A percentile compares a stretch with the other conserved stretches of the same genome.
Conservation (phyloP, 768 basidiomycete genomes). For the Termitomyces sp. region DNA sequence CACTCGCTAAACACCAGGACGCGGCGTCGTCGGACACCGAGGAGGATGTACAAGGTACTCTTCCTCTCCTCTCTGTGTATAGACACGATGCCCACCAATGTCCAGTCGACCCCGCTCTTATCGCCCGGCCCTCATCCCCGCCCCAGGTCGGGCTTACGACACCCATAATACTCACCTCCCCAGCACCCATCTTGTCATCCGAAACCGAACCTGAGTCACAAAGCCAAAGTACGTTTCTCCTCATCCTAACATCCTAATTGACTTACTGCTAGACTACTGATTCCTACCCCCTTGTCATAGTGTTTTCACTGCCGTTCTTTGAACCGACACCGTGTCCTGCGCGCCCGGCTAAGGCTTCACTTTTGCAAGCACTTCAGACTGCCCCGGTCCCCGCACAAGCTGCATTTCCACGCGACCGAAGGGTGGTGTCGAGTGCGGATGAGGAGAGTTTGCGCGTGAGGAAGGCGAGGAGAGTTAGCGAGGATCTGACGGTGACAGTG, state of each 20-base stretch:
- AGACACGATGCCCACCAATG: background rate
- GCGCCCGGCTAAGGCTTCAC: slow-evolving; percentile 3
- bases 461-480: slow-evolving; percentile 11
- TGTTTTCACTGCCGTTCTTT: slow-evolving; percentile 11
- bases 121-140: background rate
- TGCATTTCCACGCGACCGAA: background rate
- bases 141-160: background rate
- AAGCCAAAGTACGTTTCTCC: slow-evolving; percentile 9
- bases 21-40: slow-evolving; percentile 30
- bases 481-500: background rate
- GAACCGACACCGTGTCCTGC: slow-evolving; percentile 9
- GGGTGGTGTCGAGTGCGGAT: slow-evolving; percentile 12
- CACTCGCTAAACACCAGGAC: background rate
- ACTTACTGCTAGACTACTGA: background rate
- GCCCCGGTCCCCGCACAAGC: background rate
- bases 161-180: slow-evolving; percentile 6
- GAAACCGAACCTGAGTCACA: slow-evolving; percentile 18
- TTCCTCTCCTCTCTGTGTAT: background rate
- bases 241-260: background rate
- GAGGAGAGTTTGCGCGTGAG: slow-evolving; percentile 7
- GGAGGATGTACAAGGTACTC: slow-evolving; percentile 32
- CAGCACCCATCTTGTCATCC: slow-evolving; percentile 7
- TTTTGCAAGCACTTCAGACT: background rate
- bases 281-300: background rate
- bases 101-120: background rate